phyloP scores from a whole-genome alignment of 176 grass and related monocot genomes.

The Ampelocalamus luodianensis region DNA sequence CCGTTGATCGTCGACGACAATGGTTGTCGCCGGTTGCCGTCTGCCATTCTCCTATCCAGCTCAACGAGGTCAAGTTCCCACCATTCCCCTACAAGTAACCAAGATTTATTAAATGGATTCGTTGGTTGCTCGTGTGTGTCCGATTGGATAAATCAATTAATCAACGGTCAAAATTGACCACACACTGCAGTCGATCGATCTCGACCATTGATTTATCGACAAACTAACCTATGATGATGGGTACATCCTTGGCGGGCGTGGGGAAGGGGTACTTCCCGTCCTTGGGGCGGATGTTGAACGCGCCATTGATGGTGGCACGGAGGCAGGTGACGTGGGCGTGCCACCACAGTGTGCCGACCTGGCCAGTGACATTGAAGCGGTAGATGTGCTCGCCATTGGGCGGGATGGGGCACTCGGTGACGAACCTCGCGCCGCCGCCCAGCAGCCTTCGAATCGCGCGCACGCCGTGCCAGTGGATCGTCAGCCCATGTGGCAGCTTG shows the following conservation, averaged over 20 bases:
- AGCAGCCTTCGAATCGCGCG: too few relatives aligned
- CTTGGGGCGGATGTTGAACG: slow-evolving; percentile 36
- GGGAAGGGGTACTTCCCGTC: slow-evolving; percentile 31
- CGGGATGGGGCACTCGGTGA: slow-evolving; percentile 49
- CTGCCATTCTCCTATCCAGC: slow-evolving; percentile 5
- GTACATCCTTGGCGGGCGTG: background rate
- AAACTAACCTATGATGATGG: slow-evolving; percentile 35
- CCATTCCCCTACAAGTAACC: slow-evolving; percentile 22
- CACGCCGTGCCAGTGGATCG: slow-evolving; percentile 53
- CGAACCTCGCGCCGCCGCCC: slow-evolving; percentile 46
- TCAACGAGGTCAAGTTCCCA: slow-evolving; percentile 23
- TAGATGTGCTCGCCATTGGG: slow-evolving; percentile 25
- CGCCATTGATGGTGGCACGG: slow-evolving; percentile 40
- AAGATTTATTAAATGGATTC: background rate
- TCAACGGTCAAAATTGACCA: too few relatives aligned
- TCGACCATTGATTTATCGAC: too few relatives aligned
- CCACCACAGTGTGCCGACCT: slow-evolving; percentile 58
- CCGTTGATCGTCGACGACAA: slow-evolving; percentile 49
- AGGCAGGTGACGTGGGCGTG: slow-evolving; percentile 46
- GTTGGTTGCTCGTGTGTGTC: too few relatives aligned
- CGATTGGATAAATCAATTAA: too few relatives aligned
- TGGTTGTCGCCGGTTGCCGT: slow-evolving; percentile 42
- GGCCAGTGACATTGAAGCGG: slow-evolving; percentile 35
- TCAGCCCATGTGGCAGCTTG: background rate
- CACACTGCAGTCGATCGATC: too few relatives aligned